Conservation (phyloP, 148 eudicot genomes). For the Camellia sinensis region DNA sequence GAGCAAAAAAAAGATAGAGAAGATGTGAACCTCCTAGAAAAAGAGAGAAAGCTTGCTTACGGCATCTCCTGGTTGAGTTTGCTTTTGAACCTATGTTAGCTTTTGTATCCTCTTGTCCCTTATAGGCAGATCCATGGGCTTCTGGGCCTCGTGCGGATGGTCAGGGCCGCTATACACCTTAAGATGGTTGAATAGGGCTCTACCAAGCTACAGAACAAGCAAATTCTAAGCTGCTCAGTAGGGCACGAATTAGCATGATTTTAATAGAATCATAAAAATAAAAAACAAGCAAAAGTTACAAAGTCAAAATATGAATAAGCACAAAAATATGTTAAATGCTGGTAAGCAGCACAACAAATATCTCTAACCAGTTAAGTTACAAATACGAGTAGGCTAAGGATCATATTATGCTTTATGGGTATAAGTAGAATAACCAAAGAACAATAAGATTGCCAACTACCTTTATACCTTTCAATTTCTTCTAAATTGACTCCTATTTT, state of each 20-base stretch:
- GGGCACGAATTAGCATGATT: not conserved
- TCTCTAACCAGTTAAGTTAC: not conserved
- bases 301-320: conserved; percentile 10
- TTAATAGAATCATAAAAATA: not conserved
- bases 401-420: not conserved
- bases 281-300: not conserved
- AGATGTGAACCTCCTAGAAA: not conserved
- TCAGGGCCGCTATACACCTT: conserved; percentile 86
- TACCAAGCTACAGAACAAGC: conserved; percentile 66
- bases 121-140: conserved; percentile 70
- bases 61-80: not conserved
- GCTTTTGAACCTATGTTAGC: conserved; percentile 29
- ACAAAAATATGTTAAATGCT: not conserved
- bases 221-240: conserved; percentile 9
- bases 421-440: not conserved
- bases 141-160: conserved; percentile 92
- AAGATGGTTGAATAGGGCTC: conserved; percentile 80
- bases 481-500: not conserved
- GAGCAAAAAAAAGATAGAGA: not conserved
- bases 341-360: not conserved
- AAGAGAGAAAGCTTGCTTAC: not conserved
- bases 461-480: not conserved
- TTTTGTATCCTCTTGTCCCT: conserved; percentile 81
- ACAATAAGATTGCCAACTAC: not conserved
- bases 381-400: not conserved